Conservation (phyloP, 805 yeast species). For the Kluyveromyces aestuarii region DNA sequence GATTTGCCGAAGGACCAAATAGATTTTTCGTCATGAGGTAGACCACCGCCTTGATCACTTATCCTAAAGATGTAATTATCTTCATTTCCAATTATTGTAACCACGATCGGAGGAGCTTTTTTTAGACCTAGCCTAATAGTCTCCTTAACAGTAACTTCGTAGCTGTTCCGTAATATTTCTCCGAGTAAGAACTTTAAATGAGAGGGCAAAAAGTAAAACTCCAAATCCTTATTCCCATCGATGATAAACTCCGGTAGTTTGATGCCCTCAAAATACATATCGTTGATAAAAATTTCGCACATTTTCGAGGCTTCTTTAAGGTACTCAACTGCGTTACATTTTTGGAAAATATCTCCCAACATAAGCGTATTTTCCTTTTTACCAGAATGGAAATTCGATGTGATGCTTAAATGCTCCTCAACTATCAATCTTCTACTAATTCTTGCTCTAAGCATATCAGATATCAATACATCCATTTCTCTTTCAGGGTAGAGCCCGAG, state of each 20-base stretch:
- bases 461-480: slow-evolving; percentile 63
- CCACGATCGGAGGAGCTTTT: slow-evolving; percentile 64
- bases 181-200: slow-evolving; percentile 83
- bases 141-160: slow-evolving; percentile 65
- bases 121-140: slow-evolving; percentile 29
- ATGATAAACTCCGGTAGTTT: slow-evolving; percentile 65
- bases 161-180: slow-evolving; percentile 77
- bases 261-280: slow-evolving; percentile 41
- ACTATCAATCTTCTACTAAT: slow-evolving; percentile 84
- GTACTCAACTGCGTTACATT: slow-evolving; percentile 65
- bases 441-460: slow-evolving; percentile 72
- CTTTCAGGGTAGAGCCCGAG: slow-evolving; percentile 47
- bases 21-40: slow-evolving; percentile 42
- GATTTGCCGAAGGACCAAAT: slow-evolving; percentile 85
- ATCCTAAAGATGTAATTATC: slow-evolving; percentile 67
- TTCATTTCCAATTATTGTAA: slow-evolving; percentile 59
- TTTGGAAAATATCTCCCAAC: slow-evolving; percentile 75
- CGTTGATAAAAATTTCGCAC: slow-evolving; percentile 43
- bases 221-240: slow-evolving; percentile 60
- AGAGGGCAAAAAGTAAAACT: slow-evolving; percentile 75
- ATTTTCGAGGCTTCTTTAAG: slow-evolving; percentile 45
- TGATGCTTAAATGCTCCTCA: slow-evolving; percentile 80
- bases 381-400: slow-evolving; percentile 48
- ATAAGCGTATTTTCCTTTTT: slow-evolving; percentile 35
- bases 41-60: slow-evolving; percentile 88